Conservation (phyloP, 2,329 filamentous ascomycete genomes). For the Bipolaris victoriae region DNA sequence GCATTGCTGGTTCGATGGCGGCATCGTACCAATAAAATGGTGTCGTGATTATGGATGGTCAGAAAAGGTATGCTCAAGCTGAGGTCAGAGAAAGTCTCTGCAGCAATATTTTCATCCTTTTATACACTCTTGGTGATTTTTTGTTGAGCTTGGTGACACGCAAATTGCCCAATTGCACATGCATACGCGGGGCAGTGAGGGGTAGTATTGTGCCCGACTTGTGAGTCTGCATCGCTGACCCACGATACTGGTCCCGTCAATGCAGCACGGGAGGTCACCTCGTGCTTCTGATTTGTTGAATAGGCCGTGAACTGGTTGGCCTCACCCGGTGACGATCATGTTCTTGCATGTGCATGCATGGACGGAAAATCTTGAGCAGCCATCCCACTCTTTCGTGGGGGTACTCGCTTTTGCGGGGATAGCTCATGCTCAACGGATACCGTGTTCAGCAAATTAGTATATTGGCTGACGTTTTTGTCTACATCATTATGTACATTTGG, state of each 20-base stretch:
- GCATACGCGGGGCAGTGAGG: conserved; percentile 23
- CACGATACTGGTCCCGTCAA: background rate
- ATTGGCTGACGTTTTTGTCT: no score
- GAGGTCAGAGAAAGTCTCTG: conserved; percentile 1
- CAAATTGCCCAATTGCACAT: conserved; percentile 14
- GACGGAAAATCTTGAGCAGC: no score
- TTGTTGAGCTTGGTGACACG: conserved; percentile 1
- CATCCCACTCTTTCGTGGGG: no score
- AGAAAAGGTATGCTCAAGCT: background rate
- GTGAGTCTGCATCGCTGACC: conserved; percentile 7
- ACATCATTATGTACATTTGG: no score
- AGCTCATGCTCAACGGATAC: no score
- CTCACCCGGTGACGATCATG: background rate
- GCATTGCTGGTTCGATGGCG: conserved; percentile 18
- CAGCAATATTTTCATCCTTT: background rate
- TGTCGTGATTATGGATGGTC: background rate
- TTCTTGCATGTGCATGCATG: background rate
- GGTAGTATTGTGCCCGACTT: conserved; percentile 10
- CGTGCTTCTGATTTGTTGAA: background rate
- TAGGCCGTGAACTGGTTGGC: background rate
- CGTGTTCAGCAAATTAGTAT: no score
- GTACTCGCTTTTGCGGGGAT: no score
- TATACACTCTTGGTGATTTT: background rate
- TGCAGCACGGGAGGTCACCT: background rate
- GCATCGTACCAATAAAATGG: conserved; percentile 20